Percentiles rank a stretch among this genome's conserved stretches.
Conservation (phyloP, 2,329 filamentous ascomycete genomes). For the Fusarium zealandicum region DNA sequence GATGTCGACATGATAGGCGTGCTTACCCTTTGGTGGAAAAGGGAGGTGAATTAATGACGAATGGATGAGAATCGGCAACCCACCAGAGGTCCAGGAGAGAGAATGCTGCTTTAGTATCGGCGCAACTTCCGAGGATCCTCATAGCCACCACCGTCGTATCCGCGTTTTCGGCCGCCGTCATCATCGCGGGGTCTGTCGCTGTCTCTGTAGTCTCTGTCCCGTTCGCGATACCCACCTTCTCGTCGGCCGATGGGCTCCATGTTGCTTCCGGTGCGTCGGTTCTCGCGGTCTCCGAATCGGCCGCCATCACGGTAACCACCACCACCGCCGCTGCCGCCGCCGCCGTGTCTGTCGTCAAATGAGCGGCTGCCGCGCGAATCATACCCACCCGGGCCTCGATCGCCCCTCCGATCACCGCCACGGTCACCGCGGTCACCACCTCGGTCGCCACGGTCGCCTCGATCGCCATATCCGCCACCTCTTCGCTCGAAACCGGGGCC, state of each 20-base stretch:
- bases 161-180: conserved; percentile 66
- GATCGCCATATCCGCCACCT: conserved; percentile 50
- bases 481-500: conserved; percentile 62
- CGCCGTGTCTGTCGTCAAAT: conserved; percentile 64
- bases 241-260: conserved; percentile 80
- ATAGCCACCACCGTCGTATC: conserved; percentile 78
- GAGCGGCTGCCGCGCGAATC: conserved; percentile 65
- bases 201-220: conserved; percentile 59
- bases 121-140: conserved; percentile 77
- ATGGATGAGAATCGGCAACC: conserved; percentile 34
- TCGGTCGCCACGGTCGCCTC: conserved; percentile 57
- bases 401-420: conserved; percentile 58
- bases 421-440: conserved; percentile 45
- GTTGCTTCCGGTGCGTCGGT: conserved; percentile 74
- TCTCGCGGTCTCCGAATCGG: conserved; percentile 53
- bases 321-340: conserved; percentile 56
- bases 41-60: conserved; percentile 30
- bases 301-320: conserved; percentile 57
- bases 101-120: conserved; percentile 57
- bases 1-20: conserved; percentile 16
- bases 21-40: conserved; percentile 37
- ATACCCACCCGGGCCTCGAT: conserved; percentile 66
- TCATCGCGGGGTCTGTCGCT: conserved; percentile 65
- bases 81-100: conserved; percentile 31
- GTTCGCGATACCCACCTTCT: conserved; percentile 63